Evolutionary conservation across 2,329 filamentous ascomycete genomes (phyloP), one percentile per base, ranked within the genome.

Genomic region (Aurifilum marmelostoma): DNA sequence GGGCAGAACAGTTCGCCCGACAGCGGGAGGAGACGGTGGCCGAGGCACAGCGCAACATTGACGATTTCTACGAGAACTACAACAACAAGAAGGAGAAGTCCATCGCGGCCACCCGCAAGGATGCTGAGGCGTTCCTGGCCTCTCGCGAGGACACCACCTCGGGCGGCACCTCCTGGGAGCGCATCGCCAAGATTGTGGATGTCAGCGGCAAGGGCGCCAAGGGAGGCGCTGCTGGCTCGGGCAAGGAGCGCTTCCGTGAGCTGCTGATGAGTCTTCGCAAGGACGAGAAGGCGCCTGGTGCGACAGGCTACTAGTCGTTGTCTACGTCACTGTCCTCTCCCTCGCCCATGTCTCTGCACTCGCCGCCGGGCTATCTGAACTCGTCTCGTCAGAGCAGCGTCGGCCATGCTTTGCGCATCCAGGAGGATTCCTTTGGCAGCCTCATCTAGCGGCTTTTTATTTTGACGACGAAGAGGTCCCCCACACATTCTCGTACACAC

Each of bases 61-160:
- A 99, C 79, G 96, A 97, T 79, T 99, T 98, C 83, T 99, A 99
- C 85, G 94, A 97, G 78, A 97, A 97, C 82, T 99, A 99, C 85
- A 98, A 98, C 84, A 90, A 91, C 80, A 97, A 97, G 84, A 95
- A 96, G 80, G 96, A 99, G 80, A 98, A 98, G 87, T 89, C 88
- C 70, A 91, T 97, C 74, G 86, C 91, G 29, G 93, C 97, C 83
- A 96, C 95, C 68, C 89, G 91, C 76, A 91, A 92, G 79, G 96
- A 99, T 75, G 96, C 95, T 8, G 95, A 98, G 77, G 90, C 97
- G 77, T 99, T 98, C 81, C 83, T 98, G 61, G 90, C 88, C 67
- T 94, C 85, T 80, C 89, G 94, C 71, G 95, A 99, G 79, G 94
- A 98, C 79, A 97, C 94, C 52, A 92, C 94, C 32, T 93, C 93